Conservation (phyloP, 2,329 filamentous ascomycete genomes). For the Claviceps lovelessii region DNA sequence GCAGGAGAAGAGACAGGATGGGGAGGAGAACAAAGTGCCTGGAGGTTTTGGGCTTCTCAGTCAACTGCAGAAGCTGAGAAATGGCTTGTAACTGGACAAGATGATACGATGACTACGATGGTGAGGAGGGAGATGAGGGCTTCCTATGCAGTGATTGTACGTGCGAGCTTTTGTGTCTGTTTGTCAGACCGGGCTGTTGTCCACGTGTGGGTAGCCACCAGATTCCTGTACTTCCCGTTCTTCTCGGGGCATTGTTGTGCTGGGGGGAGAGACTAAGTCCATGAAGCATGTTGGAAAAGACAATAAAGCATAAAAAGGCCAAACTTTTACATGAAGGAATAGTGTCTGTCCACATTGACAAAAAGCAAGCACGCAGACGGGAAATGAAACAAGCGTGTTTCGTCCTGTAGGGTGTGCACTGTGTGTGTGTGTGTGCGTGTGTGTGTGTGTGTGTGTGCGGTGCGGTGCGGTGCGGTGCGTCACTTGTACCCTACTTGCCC, state of each 20-base stretch:
- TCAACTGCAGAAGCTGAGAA: constrained; percentile 46
- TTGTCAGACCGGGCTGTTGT: too few species aligned
- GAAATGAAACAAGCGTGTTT: neutral
- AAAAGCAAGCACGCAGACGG: neutral
- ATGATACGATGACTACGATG: neutral
- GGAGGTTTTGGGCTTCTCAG: constrained; percentile 47
- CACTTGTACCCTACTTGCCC: neutral
- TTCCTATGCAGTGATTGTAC: neutral
- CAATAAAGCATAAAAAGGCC: too few species aligned
- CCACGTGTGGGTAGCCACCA: too few species aligned
- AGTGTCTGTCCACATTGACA: neutral
- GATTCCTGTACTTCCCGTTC: too few species aligned
- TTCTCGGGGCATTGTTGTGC: too few species aligned
- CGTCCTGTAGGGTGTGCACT: neutral
- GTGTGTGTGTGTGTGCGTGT: neutral
- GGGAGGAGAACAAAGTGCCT: constrained; percentile 27
- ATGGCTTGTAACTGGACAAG: constrained; percentile 27
- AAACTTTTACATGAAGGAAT: neutral
- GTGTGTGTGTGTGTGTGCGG: neutral
- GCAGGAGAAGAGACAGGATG: constrained; percentile 12
- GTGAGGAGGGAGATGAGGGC: neutral
- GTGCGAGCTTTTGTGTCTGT: neutral
- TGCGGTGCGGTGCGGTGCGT: neutral
- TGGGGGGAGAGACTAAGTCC: too few species aligned
- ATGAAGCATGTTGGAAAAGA: too few species aligned